Percentiles rank a stretch among this genome's conserved stretches.
phyloP scores from a whole-genome alignment of 208 protist species.

The Trypanosoma cruzi region DNA sequence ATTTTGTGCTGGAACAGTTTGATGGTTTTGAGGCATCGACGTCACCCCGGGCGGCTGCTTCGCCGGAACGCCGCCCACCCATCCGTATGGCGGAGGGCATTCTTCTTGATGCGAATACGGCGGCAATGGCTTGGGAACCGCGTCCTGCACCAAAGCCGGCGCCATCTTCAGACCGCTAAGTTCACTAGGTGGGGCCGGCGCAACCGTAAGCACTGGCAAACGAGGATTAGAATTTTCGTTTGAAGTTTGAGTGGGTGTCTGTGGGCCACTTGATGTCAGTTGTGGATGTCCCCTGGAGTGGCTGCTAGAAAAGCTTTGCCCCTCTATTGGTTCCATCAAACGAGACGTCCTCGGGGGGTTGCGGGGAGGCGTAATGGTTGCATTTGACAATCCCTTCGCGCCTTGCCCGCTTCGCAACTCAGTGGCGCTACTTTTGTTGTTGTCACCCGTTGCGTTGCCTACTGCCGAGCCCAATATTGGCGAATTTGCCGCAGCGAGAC shows the following conservation, averaged over 20 bases:
- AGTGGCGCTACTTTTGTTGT: not conserved
- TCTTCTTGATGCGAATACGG: conserved; percentile 12
- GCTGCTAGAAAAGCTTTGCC: conserved; percentile 10
- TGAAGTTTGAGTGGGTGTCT: conserved; percentile 7
- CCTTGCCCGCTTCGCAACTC: not conserved
- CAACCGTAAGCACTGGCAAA: not conserved
- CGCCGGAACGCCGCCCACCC: not conserved
- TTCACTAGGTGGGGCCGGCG: not conserved
- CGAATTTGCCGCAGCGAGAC: not conserved
- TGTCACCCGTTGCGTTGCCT: not conserved
- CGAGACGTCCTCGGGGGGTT: not conserved
- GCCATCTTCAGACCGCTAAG: not conserved
- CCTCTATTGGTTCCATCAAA: not conserved
- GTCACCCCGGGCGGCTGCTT: not conserved
- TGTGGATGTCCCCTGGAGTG: conserved; percentile 1
- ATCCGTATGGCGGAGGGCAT: conserved; percentile 19
- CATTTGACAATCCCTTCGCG: not conserved
- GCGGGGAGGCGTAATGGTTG: not conserved
- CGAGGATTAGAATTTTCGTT: not conserved
- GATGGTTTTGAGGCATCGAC: not conserved
- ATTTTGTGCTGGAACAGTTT: not conserved
- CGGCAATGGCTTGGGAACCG: not conserved
- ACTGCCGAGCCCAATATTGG: not conserved
- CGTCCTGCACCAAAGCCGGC: not conserved
- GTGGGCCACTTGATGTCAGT: conserved; percentile 7